Evolutionary conservation across 768 basidiomycete genomes (phyloP).

Genomic region (Leccinum rimulosum): DNA sequence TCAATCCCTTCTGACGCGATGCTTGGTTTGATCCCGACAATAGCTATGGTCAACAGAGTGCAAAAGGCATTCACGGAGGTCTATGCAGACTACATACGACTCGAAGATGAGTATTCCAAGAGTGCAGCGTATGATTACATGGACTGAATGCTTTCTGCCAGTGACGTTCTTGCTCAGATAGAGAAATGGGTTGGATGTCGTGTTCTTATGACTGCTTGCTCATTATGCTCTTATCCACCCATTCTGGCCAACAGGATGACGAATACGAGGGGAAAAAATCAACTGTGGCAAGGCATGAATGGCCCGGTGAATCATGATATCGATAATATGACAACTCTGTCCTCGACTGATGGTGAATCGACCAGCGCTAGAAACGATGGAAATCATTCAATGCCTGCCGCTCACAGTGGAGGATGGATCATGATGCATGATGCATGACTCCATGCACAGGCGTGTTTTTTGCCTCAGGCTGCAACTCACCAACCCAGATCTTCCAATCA

Average conservation of each 20-base stretch:
- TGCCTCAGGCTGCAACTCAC: too few species aligned
- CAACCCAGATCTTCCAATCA: too few species aligned
- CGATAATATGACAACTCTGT: too few species aligned
- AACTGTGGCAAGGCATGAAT: too few species aligned
- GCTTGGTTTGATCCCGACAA: conserved; percentile 82
- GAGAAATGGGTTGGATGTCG: conserved; percentile 66
- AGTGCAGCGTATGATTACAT: conserved; percentile 72
- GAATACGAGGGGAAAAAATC: conserved; percentile 61
- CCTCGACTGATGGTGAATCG: too few species aligned
- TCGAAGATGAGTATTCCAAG: too few species aligned
- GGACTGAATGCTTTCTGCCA: conserved; percentile 35
- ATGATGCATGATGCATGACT: not conserved
- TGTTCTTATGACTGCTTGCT: not conserved
- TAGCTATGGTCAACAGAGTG: conserved; percentile 77
- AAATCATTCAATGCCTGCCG: not conserved
- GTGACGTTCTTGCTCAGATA: conserved; percentile 81
- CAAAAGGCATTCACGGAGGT: conserved; percentile 92
- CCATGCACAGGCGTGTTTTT: too few species aligned
- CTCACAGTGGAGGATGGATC: not conserved
- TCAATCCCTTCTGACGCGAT: conserved; percentile 42
- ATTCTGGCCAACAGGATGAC: conserved; percentile 30
- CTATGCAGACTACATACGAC: conserved; percentile 71
- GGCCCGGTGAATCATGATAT: too few species aligned
- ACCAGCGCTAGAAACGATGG: not conserved
- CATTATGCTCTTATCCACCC: too few species aligned